Percentiles rank a stretch among this genome's conserved stretches.
These are phyloP conservation scores for Panus rudis DNA, from an alignment of 768 basidiomycete genomes.

Conservation along the genomic window DNA sequence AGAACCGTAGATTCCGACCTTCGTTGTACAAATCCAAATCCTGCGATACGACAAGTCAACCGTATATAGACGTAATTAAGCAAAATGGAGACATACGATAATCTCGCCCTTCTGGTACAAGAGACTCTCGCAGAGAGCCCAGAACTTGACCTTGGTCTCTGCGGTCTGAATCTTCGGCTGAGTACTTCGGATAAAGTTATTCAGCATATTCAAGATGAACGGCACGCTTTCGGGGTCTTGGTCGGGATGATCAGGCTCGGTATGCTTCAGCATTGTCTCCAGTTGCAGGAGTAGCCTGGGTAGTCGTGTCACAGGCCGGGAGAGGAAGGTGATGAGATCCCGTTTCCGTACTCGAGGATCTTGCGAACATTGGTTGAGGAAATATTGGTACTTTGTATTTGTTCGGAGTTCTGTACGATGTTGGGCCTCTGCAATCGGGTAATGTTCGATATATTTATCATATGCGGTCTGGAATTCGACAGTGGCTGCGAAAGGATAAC, in stretches of 20 bases:
- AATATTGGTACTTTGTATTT: slow-evolving; percentile 61
- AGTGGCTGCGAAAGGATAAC: slow-evolving; percentile 19
- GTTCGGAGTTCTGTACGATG: slow-evolving; percentile 70
- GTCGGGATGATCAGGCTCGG: slow-evolving; percentile 71
- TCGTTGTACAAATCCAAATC: slow-evolving; percentile 80
- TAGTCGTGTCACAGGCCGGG: slow-evolving; percentile 83
- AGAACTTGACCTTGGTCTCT: slow-evolving; percentile 84
- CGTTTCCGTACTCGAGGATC: slow-evolving; percentile 67
- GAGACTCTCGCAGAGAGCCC: slow-evolving; percentile 72
- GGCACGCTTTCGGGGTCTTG: slow-evolving; percentile 55
- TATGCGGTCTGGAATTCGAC: slow-evolving; percentile 55
- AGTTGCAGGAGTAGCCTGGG: slow-evolving; percentile 73
- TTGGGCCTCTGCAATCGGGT: slow-evolving; percentile 76
- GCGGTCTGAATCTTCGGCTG: slow-evolving; percentile 91
- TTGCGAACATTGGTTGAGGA: slow-evolving; percentile 53
- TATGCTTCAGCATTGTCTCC: slow-evolving; percentile 60
- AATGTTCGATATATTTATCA: slow-evolving; percentile 82
- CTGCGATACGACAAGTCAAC: slow-evolving; percentile 29
- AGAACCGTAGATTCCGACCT: slow-evolving; percentile 62
- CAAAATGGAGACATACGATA: slow-evolving; percentile 44
- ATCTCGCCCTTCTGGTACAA: slow-evolving; percentile 74
- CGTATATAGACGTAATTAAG: neutral
- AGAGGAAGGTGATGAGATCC: slow-evolving; percentile 76
- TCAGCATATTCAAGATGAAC: slow-evolving; percentile 59
- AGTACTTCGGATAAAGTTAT: slow-evolving; percentile 72